Percentiles rank a stretch among this genome's conserved stretches.
phyloP scores from a whole-genome alignment of 2,329 filamentous ascomycete genomes.

The Cladosporium velox region DNA sequence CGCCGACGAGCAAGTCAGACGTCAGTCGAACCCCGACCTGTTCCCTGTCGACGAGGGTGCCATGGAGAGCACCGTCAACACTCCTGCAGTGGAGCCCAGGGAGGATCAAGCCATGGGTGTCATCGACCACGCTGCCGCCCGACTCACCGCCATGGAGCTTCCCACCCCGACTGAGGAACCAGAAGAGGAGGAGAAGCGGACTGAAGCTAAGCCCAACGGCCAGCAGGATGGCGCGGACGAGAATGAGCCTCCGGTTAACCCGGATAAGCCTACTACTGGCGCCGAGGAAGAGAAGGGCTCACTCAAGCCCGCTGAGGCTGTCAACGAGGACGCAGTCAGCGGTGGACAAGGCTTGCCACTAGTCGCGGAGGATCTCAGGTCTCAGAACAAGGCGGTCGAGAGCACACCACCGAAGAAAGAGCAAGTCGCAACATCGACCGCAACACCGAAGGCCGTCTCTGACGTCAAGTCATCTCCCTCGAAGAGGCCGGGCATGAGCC shows the following conservation, averaged over 20 bases:
- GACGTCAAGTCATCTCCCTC: constrained; percentile 11
- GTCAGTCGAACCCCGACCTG: constrained; percentile 40
- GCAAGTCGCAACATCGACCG: background rate
- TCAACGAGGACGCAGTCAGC: constrained; percentile 41
- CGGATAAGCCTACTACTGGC: constrained; percentile 47
- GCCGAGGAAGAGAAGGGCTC: constrained; percentile 44
- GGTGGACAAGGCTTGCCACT: constrained; percentile 42
- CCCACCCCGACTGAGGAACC: constrained; percentile 19
- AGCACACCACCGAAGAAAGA: constrained; percentile 22
- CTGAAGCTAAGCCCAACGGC: background rate
- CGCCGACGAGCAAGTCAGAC: constrained; percentile 43
- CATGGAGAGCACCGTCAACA: constrained; percentile 40
- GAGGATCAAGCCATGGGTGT: constrained; percentile 27
- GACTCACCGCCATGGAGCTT: constrained; percentile 9
- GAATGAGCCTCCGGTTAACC: constrained; percentile 40
- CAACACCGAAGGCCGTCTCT: constrained; percentile 8
- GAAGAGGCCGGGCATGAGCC: constrained; percentile 20
- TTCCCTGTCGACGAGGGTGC: constrained; percentile 46
- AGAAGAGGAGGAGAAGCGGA: constrained; percentile 20
- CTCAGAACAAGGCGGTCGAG: constrained; percentile 11
- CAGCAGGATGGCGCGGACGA: constrained; percentile 22
- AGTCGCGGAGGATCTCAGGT: constrained; percentile 35
- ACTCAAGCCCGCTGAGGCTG: constrained; percentile 45
- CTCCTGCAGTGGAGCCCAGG: constrained; percentile 36
- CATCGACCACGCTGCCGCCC: constrained; percentile 22